Percentiles rank a stretch among this genome's conserved stretches.
These are phyloP conservation scores for Fusarium clavum DNA, from an alignment of 2,329 filamentous ascomycete species.

Conservation along the genomic window DNA sequence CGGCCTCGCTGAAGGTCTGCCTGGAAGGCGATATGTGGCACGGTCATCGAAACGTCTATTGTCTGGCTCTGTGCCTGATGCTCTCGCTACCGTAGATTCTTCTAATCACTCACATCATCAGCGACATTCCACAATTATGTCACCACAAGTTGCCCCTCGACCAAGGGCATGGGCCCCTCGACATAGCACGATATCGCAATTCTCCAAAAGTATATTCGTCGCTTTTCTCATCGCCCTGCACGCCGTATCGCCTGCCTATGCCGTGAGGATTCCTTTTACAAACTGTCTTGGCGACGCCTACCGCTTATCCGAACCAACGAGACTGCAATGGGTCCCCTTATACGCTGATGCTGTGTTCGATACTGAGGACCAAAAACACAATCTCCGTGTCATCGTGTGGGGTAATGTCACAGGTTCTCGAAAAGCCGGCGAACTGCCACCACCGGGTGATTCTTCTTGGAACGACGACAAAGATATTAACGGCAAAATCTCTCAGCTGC, in stretches of 20 bases:
- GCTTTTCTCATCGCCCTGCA: slow-evolving; percentile 54
- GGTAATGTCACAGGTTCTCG: slow-evolving; percentile 88
- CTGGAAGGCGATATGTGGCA: slow-evolving; percentile 41
- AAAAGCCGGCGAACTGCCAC: slow-evolving; percentile 67
- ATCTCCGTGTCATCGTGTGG: slow-evolving; percentile 82
- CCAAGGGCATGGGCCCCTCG: slow-evolving; percentile 32
- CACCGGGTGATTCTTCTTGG: slow-evolving; percentile 71
- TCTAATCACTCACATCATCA: slow-evolving; percentile 16
- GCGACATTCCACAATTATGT: slow-evolving; percentile 33
- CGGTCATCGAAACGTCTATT: slow-evolving; percentile 25
- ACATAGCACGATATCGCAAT: slow-evolving; percentile 29
- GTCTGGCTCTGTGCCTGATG: slow-evolving; percentile 37
- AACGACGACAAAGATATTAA: slow-evolving; percentile 66
- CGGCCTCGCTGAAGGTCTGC: slow-evolving; percentile 25
- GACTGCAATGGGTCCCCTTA: slow-evolving; percentile 83
- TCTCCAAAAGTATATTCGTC: slow-evolving; percentile 49
- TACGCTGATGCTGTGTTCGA: slow-evolving; percentile 82
- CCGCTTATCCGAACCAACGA: slow-evolving; percentile 65
- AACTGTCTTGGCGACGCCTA: slow-evolving; percentile 80
- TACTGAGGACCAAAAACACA: slow-evolving; percentile 67
- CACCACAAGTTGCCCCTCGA: slow-evolving; percentile 18
- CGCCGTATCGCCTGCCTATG: slow-evolving; percentile 60
- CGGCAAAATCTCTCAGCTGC: slow-evolving; percentile 81
- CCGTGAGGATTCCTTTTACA: slow-evolving; percentile 80
- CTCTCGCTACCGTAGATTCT: slow-evolving; percentile 30